Evolutionary conservation across 306 rosid species (phyloP).

Genomic region (Boehmeria nivea): DNA sequence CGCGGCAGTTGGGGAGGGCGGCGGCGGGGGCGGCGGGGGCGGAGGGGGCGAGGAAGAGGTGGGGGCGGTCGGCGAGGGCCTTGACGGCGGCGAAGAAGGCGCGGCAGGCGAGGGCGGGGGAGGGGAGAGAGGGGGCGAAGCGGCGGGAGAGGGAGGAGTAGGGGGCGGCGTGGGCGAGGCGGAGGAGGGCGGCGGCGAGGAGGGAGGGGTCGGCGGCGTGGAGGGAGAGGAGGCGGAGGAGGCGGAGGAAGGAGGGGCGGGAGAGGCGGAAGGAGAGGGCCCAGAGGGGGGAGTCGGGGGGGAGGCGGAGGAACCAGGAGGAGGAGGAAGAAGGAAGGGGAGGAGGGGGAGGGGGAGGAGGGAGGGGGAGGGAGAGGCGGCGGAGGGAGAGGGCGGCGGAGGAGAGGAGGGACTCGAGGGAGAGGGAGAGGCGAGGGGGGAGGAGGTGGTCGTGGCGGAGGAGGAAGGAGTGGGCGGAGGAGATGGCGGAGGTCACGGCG

Average conservation of each 20-base stretch:
- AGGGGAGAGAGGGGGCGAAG: constrained; percentile 51
- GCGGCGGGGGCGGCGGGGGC: constrained; percentile 33
- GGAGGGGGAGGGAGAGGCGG: constrained; percentile 24
- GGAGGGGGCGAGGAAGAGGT: constrained; percentile 54
- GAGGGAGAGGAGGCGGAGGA: constrained; percentile 43
- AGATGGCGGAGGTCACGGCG: constrained; percentile 18
- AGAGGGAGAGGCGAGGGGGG: constrained; percentile 49
- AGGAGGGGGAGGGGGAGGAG: constrained; percentile 6
- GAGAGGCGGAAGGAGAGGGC: constrained; percentile 56
- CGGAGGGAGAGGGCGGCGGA: constrained; percentile 36
- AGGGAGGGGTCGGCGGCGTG: constrained; percentile 37
- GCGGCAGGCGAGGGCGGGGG: constrained; percentile 46
- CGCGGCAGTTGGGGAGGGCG: constrained; percentile 74
- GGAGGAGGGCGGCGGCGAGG: constrained; percentile 63
- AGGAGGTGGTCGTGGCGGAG: constrained; percentile 48
- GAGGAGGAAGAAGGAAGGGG: constrained; percentile 6
- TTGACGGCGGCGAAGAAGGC: constrained; percentile 55
- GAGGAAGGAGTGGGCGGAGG: constrained; percentile 52
- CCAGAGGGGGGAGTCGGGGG: constrained; percentile 44
- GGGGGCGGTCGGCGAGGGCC: constrained; percentile 32
- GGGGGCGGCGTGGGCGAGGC: constrained; percentile 65
- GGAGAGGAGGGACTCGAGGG: constrained; percentile 45
- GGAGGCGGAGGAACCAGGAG: constrained; percentile 76
- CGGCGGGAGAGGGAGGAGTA: constrained; percentile 51
- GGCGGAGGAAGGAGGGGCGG: constrained; percentile 48